These are phyloP conservation scores for Monosporascus cannonballus DNA, from an alignment of 2,329 filamentous ascomycete genomes.

Conservation along the genomic window DNA sequence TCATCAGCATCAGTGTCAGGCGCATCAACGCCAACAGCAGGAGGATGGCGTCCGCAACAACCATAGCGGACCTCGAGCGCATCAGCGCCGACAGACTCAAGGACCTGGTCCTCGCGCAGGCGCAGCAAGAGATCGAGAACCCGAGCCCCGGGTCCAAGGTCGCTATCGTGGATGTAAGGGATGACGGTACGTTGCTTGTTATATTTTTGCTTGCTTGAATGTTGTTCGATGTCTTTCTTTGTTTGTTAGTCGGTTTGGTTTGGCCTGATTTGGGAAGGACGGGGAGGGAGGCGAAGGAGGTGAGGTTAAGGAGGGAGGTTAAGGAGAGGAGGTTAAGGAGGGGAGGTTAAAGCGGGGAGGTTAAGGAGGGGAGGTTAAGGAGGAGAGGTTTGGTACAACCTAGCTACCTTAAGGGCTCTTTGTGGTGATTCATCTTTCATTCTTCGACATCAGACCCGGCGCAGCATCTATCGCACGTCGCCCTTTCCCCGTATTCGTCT, in stretches of 20 bases:
- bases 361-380: too few relatives aligned
- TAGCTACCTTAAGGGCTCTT: too few relatives aligned
- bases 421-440: background rate
- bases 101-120: slow-evolving; percentile 51
- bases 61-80: slow-evolving; percentile 57
- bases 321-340: too few relatives aligned
- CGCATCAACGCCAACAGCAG: too few relatives aligned
- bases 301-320: too few relatives aligned
- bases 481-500: background rate
- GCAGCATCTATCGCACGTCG: background rate
- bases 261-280: too few relatives aligned
- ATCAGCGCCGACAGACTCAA: slow-evolving; percentile 67
- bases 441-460: background rate
- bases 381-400: too few relatives aligned
- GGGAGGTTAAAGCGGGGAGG: too few relatives aligned
- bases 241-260: too few relatives aligned
- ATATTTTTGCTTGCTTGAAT: background rate
- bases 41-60: slow-evolving; percentile 39
- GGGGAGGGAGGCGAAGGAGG: too few relatives aligned
- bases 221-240: background rate
- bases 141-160: slow-evolving; percentile 34
- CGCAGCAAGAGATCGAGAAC: slow-evolving; percentile 22
- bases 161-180: slow-evolving; percentile 83
- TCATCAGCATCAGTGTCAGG: too few relatives aligned
- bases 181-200: slow-evolving; percentile 52